Conservation (phyloP, 148 eudicot genomes). For the Suaeda aralocaspica region DNA sequence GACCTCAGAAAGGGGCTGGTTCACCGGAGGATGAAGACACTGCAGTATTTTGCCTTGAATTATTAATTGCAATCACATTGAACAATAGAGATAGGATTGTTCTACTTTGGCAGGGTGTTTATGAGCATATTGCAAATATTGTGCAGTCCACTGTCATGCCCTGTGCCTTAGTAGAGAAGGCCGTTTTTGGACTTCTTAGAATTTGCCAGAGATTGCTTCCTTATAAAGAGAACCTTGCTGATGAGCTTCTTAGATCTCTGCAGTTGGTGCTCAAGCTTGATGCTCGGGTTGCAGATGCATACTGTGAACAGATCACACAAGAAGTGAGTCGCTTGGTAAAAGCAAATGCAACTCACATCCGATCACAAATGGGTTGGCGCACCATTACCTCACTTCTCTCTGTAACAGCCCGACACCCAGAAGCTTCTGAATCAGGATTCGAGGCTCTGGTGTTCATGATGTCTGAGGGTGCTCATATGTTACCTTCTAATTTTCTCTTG, state of each 20-base stretch:
- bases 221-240: conserved; percentile 82
- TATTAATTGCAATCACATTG: conserved; percentile 75
- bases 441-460: conserved; percentile 61
- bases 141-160: conserved; percentile 73
- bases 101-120: conserved; percentile 89
- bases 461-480: conserved; percentile 66
- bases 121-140: conserved; percentile 71
- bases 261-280: conserved; percentile 83
- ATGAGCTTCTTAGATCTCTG: conserved; percentile 81
- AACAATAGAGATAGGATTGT: conserved; percentile 88
- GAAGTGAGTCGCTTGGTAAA: conserved; percentile 79
- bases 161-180: conserved; percentile 71
- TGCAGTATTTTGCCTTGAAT: conserved; percentile 84
- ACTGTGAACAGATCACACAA: conserved; percentile 89
- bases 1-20: conserved; percentile 56
- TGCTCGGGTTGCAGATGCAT: conserved; percentile 86
- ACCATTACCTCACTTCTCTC: conserved; percentile 67
- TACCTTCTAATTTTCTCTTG: conserved; percentile 61
- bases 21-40: conserved; percentile 77
- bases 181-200: conserved; percentile 75
- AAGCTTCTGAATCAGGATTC: conserved; percentile 78
- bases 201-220: conserved; percentile 81
- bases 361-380: conserved; percentile 88
- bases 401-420: conserved; percentile 71
- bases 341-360: conserved; percentile 78